Evolutionary conservation across 352 stramenopile species (phyloP).

Genomic region (Phytopythium aichiense): DNA sequence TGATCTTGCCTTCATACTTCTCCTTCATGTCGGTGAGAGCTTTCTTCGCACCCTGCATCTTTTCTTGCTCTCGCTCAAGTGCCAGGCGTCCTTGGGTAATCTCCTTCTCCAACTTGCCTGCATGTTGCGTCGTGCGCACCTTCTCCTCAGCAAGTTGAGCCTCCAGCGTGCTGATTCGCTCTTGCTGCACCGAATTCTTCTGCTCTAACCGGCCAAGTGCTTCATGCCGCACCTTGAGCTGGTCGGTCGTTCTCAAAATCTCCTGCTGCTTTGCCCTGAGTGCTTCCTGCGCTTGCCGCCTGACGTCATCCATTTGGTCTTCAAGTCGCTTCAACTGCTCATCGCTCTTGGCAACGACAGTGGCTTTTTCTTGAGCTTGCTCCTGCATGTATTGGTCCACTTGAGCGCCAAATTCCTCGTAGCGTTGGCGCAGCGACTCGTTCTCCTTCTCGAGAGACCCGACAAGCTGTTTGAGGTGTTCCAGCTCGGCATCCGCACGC

Average conservation of each 20-base stretch:
- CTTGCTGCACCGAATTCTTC: slow-evolving; percentile 35
- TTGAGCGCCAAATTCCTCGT: slow-evolving; percentile 68
- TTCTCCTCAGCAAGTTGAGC: slow-evolving; percentile 39
- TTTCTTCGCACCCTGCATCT: slow-evolving; percentile 20
- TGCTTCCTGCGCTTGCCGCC: slow-evolving; percentile 31
- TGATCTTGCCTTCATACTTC: slow-evolving; percentile 50
- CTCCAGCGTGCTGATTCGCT: slow-evolving; percentile 27
- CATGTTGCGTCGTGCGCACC: slow-evolving; percentile 28
- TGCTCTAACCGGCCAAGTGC: slow-evolving; percentile 44
- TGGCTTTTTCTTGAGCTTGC: slow-evolving; percentile 45
- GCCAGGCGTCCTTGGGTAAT: slow-evolving; percentile 32
- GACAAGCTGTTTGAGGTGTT: slow-evolving; percentile 29
- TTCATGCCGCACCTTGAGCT: slow-evolving; percentile 62
- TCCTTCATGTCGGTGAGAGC: slow-evolving; percentile 26
- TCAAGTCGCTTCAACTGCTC: slow-evolving; percentile 32
- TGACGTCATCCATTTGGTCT: slow-evolving; percentile 29
- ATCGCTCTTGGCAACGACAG: slow-evolving; percentile 25
- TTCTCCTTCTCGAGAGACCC: slow-evolving; percentile 40
- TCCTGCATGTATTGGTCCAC: slow-evolving; percentile 75
- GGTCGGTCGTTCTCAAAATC: slow-evolving; percentile 36
- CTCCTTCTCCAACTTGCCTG: slow-evolving; percentile 51
- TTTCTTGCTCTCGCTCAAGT: slow-evolving; percentile 57
- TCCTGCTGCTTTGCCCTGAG: slow-evolving; percentile 57
- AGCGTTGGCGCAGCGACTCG: slow-evolving; percentile 53
- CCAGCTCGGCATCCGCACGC: slow-evolving; percentile 45